These are phyloP conservation scores for Aspergillus transmontanensis DNA, from an alignment of 2,329 filamentous ascomycete genomes.

Conservation along the genomic window DNA sequence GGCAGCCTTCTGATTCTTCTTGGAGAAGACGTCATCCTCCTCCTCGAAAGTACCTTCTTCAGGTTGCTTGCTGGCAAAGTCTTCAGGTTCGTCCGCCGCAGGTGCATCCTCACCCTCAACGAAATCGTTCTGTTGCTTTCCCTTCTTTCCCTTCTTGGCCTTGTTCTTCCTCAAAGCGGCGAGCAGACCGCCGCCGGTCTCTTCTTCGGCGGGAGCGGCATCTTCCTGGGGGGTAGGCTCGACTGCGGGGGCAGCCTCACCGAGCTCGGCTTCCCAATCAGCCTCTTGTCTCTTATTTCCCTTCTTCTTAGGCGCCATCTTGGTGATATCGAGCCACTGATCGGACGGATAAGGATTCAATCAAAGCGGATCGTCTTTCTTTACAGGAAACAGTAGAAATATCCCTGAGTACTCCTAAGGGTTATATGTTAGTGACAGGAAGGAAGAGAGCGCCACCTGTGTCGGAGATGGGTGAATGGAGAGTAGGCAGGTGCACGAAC, in stretches of 20 bases:
- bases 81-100: slow-evolving; percentile 39
- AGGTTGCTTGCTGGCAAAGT: slow-evolving; percentile 69
- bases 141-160: slow-evolving; percentile 90
- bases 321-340: slow-evolving; percentile 13
- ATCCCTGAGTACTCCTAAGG: background rate
- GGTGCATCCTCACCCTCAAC: slow-evolving; percentile 68
- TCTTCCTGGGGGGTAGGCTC: slow-evolving; percentile 47
- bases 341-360: background rate
- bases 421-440: background rate
- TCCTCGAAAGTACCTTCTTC: slow-evolving; percentile 81
- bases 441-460: background rate
- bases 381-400: background rate
- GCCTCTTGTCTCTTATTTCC: slow-evolving; percentile 81
- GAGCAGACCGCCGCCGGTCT: slow-evolving; percentile 70
- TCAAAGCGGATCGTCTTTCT: background rate
- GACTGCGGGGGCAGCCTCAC: slow-evolving; percentile 65
- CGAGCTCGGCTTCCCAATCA: slow-evolving; percentile 93
- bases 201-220: slow-evolving; percentile 54
- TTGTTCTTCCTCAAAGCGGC: slow-evolving; percentile 79
- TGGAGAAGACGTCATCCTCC: slow-evolving; percentile 82
- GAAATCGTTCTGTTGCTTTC: slow-evolving; percentile 71
- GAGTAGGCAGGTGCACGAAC: slow-evolving; percentile 13
- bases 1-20: slow-evolving; percentile 54
- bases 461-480: background rate
- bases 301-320: slow-evolving; percentile 96